These are phyloP conservation scores for Eudorina sp. DNA, from an alignment of 139 green algal species.

Conservation along the genomic window DNA sequence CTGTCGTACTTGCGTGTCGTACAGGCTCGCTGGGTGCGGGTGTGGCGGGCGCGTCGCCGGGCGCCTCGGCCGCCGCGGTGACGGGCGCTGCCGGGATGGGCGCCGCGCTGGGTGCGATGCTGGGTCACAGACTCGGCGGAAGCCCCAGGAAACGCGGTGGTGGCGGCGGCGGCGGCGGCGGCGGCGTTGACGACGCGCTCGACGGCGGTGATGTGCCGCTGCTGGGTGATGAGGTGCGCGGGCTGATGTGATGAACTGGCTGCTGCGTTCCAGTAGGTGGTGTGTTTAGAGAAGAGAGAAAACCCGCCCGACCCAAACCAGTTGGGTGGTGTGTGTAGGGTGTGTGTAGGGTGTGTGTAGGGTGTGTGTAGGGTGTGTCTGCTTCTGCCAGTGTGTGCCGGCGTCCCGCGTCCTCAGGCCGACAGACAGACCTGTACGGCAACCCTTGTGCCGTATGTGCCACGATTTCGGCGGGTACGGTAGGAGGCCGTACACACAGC, in stretches of 20 bases:
- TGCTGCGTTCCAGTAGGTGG: too few relatives aligned
- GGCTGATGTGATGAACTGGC: too few relatives aligned
- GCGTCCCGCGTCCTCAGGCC: not conserved
- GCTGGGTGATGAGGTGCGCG: slow-evolving; percentile 6
- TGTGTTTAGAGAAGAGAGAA: too few relatives aligned
- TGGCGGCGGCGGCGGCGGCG: not conserved
- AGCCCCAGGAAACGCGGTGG: not conserved
- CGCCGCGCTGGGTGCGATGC: not conserved
- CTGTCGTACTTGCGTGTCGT: too few relatives aligned
- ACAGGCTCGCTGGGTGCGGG: slow-evolving; percentile 32
- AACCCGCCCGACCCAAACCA: not conserved
- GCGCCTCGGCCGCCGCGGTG: not conserved
- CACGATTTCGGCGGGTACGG: too few relatives aligned
- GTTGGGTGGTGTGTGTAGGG: not conserved
- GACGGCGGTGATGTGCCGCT: slow-evolving; percentile 36
- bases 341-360: not conserved
- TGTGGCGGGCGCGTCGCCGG: not conserved
- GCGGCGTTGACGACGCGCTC: not conserved
- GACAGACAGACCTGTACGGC: too few relatives aligned
- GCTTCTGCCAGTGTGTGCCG: not conserved
- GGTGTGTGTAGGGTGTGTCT: not conserved
- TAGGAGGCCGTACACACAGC: too few relatives aligned
- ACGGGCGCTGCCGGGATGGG: slow-evolving; percentile 23
- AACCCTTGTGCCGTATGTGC: too few relatives aligned
- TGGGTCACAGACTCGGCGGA: slow-evolving; percentile 4